Conservation (phyloP, 164 flowering plant genomes). For the Stephania cephalantha region DNA sequence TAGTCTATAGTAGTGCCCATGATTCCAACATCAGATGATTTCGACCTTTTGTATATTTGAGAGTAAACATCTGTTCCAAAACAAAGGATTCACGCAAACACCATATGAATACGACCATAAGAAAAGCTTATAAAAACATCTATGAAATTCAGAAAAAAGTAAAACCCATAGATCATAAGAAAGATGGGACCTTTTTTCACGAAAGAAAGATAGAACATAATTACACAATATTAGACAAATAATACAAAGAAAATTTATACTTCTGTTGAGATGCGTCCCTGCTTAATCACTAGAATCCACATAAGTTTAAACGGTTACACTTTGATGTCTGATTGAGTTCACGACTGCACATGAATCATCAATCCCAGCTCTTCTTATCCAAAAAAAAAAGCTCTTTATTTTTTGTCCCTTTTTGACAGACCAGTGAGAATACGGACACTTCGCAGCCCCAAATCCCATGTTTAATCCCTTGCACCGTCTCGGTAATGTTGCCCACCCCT, state of each 20-base stretch:
- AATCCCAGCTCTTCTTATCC: too few relatives aligned
- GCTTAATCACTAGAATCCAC: not conserved
- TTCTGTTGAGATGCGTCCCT: not conserved
- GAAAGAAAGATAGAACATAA: not conserved
- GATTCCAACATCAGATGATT: conserved; percentile 5
- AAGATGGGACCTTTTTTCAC: not conserved
- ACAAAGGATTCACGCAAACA: not conserved
- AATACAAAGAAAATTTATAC: not conserved
- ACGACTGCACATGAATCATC: too few relatives aligned
- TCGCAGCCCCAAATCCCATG: not conserved
- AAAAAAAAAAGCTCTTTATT: not conserved
- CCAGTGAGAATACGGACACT: not conserved
- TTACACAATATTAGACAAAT: not conserved
- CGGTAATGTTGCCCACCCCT: too few relatives aligned
- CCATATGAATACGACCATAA: not conserved
- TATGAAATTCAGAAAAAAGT: not conserved
- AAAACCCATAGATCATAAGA: not conserved
- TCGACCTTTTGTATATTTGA: conserved; percentile 22
- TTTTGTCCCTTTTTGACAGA: too few relatives aligned
- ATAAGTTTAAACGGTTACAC: not conserved
- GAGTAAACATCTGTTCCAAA: conserved; percentile 18
- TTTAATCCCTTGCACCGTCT: not conserved
- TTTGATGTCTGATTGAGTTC: not conserved
- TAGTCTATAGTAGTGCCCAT: conserved; percentile 9
- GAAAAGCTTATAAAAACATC: not conserved